A percentile compares a stretch with the other conserved stretches of the same genome.
These are phyloP conservation scores for Coccinonectria pachysandricola DNA, from an alignment of 2,329 filamentous ascomycete species.

Conservation along the genomic window DNA sequence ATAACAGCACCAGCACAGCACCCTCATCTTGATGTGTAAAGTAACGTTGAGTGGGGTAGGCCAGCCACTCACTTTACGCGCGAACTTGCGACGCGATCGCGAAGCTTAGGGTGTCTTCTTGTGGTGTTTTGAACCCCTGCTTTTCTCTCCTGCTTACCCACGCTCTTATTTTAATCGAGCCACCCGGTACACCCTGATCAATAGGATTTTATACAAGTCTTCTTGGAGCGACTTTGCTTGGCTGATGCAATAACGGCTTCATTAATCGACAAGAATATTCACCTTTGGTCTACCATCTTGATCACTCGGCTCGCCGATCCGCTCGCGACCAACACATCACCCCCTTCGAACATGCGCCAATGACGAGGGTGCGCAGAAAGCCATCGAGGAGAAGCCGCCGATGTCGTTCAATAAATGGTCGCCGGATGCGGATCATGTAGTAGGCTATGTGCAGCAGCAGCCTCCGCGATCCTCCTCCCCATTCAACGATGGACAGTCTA, in stretches of 20 bases:
- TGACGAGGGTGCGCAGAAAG: slow-evolving; percentile 19
- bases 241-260: too few relatives aligned
- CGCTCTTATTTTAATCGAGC: slow-evolving; percentile 6
- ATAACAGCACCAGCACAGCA: too few relatives aligned
- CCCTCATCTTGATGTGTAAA: too few relatives aligned
- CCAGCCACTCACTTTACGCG: slow-evolving; percentile 22
- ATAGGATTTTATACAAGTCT: too few relatives aligned
- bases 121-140: slow-evolving; percentile 5
- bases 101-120: slow-evolving; percentile 12
- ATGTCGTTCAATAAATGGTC: slow-evolving; percentile 11
- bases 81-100: slow-evolving; percentile 13
- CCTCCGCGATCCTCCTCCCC: slow-evolving; percentile 12
- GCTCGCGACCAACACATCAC: slow-evolving; percentile 4
- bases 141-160: slow-evolving; percentile 9
- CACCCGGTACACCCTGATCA: too few relatives aligned
- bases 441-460: slow-evolving; percentile 20
- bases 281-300: too few relatives aligned
- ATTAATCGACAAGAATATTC: too few relatives aligned
- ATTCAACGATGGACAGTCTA: slow-evolving; percentile 19
- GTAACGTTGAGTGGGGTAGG: slow-evolving; percentile 1
- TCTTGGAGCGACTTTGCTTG: too few relatives aligned
- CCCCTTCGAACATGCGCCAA: slow-evolving; percentile 23
- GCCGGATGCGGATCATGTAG: slow-evolving; percentile 14
- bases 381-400: slow-evolving; percentile 19
- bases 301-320: too few relatives aligned